Base-by-base conservation (phyloP, 768 basidiomycete species). In the Termitomyces bulborhizus region DNA sequence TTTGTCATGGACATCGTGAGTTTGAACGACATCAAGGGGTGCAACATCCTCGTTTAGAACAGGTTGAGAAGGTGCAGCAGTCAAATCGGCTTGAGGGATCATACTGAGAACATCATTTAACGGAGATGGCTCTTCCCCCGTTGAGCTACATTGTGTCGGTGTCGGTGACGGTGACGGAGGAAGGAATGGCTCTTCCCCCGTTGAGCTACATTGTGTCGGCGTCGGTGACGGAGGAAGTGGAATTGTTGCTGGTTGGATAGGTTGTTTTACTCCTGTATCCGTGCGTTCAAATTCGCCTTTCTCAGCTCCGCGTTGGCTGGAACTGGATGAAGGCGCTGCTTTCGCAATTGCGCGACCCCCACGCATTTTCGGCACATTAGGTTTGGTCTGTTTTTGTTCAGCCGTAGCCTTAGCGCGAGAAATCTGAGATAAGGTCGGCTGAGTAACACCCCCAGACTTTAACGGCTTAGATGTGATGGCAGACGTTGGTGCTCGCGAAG, bases 211-310 rank as follows among this genome's bases (percentile, higher is more conserved):
- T 24, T 57, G 65, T 36, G 61, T 53, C 21, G 75, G 72, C 32
- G 46, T 50, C 18, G 75, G 72, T 21, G 74, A 74, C 12, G 69
- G 65, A 29, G 74, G 74, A 45, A 75, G 65, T 13, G 73, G 68
- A 42, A 74, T 60, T 53, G 65, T 60, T 1, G 65, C 58, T 31
- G 74, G 69, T n/a, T 68, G 67, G n/a, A 63, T 46, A 13, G 68
- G 60, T 39, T 65, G 63, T 46, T 46, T 12, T 6, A 45, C 51
- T 40, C 26, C 39, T 42, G 24, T 46, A 56, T 54, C n/a, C 34
- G 46, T 48, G 42, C 46, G 57, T 44, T 65, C 34, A 7, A 18
- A 13, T 24, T 8, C 15, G 15, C 37, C 48, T 49, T 37, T 27
- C 48, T 37, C 36, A n/a, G 26, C 15, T 24, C 36, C 24, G 16